These are phyloP conservation scores for Poa pratensis DNA, from an alignment of 176 grass and related monocot genomes.

Conservation along the genomic window DNA sequence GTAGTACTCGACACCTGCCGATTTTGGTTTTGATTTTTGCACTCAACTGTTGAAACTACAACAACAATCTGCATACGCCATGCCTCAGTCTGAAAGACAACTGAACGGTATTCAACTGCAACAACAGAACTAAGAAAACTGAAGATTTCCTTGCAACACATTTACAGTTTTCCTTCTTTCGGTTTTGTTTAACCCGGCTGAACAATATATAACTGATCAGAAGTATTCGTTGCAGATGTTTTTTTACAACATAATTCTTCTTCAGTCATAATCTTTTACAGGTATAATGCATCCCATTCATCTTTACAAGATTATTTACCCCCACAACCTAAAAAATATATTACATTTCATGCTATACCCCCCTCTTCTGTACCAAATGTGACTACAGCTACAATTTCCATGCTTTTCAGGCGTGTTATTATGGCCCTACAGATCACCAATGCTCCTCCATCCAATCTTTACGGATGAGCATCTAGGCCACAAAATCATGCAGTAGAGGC, in stretches of 20 bases:
- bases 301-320: conserved; percentile 87
- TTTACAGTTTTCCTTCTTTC: background rate
- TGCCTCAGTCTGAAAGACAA: conserved; percentile 3
- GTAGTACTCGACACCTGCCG: conserved; percentile 5
- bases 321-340: conserved; percentile 58
- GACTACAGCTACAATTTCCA: conserved; percentile 70
- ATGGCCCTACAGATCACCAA: conserved; percentile 60
- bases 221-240: conserved; percentile 33
- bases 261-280: conserved; percentile 69
- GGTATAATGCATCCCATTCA: conserved; percentile 53
- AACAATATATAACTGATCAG: conserved; percentile 28
- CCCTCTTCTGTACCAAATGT: conserved; percentile 70
- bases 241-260: conserved; percentile 47
- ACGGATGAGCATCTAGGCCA: conserved; percentile 50
- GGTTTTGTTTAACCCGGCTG: conserved; percentile 16
- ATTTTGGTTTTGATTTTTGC: background rate
- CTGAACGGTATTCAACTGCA: background rate
- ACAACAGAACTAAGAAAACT: conserved; percentile 20
- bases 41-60: no score
- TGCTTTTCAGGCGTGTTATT: conserved; percentile 56
- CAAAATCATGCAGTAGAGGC: conserved; percentile 93
- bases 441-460: conserved; percentile 37
- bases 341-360: conserved; percentile 71
- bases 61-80: background rate
- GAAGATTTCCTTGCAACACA: conserved; percentile 18